Conservation (phyloP, 805 yeast species). For the Schizosaccharomyces octosporus region DNA sequence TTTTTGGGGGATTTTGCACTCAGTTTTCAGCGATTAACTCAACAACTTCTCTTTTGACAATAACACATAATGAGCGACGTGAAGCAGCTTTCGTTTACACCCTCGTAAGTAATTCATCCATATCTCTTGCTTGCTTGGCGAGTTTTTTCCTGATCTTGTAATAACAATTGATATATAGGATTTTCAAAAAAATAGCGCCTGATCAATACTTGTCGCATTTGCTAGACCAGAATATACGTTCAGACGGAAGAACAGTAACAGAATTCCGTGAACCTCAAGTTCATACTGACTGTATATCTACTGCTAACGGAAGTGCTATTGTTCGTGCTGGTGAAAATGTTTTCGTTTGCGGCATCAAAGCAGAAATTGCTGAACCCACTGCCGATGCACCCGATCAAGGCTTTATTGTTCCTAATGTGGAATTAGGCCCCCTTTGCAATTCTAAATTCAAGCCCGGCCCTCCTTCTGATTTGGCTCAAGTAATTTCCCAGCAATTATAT, state of each 20-base stretch:
- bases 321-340: background rate
- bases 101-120: background rate
- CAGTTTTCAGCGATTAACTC: too few species aligned
- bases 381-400: background rate
- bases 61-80: background rate
- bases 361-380: constrained; percentile 2
- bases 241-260: background rate
- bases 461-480: constrained; percentile 1
- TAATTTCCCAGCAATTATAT: background rate
- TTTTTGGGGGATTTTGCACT: too few species aligned
- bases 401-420: constrained; percentile 1
- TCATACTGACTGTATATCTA: background rate
- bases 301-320: background rate
- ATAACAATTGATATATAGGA: background rate
- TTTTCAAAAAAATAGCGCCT: background rate
- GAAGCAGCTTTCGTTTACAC: background rate
- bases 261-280: background rate
- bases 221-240: background rate
- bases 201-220: background rate
- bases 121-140: background rate
- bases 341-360: constrained; percentile 1
- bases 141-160: background rate
- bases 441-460: constrained; percentile 1
- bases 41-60: background rate
- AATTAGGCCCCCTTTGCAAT: background rate